phyloP scores from a whole-genome alignment of 2,329 filamentous ascomycete genomes.

The Phoma sp. region DNA sequence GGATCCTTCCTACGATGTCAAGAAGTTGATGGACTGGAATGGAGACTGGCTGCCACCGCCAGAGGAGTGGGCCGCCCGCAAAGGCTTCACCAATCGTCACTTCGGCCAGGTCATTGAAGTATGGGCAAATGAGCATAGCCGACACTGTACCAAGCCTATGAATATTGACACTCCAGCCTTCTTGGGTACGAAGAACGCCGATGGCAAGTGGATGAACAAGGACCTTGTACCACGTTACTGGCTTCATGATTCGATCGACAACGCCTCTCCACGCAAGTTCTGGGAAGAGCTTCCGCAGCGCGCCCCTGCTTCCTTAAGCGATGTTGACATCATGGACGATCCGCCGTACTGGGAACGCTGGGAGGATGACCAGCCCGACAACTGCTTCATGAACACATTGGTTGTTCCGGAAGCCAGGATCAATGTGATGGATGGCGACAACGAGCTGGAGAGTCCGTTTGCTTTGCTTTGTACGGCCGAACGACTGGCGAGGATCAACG shows the following conservation, averaged over 20 bases:
- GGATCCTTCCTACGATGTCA: conserved; percentile 45
- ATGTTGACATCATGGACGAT: conserved; percentile 28
- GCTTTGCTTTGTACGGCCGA: conserved; percentile 18
- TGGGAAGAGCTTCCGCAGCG: conserved; percentile 33
- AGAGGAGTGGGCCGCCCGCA: conserved; percentile 56
- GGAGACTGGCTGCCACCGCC: conserved; percentile 57
- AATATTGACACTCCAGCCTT: conserved; percentile 11
- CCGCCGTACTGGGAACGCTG: conserved; percentile 45
- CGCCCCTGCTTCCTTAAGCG: conserved; percentile 33
- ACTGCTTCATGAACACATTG: conserved; percentile 24
- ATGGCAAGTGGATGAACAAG: conserved; percentile 15
- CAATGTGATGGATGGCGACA: conserved; percentile 28
- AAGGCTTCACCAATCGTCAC: conserved; percentile 36
- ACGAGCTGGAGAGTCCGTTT: conserved; percentile 12
- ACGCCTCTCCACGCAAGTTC: conserved; percentile 29
- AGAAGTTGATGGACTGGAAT: conserved; percentile 54
- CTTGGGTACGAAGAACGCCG: background rate
- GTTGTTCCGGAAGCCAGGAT: conserved; percentile 33
- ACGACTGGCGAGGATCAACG: conserved; percentile 14
- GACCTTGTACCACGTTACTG: conserved; percentile 43
- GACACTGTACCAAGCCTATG: conserved; percentile 17
- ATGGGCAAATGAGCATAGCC: conserved; percentile 38
- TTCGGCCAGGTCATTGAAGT: conserved; percentile 42
- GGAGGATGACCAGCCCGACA: conserved; percentile 3
- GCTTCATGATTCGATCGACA: conserved; percentile 37